Evolutionary conservation across 305 asterid genomes (phyloP).

Genomic region (Fraxinus xanthoxyloides): DNA sequence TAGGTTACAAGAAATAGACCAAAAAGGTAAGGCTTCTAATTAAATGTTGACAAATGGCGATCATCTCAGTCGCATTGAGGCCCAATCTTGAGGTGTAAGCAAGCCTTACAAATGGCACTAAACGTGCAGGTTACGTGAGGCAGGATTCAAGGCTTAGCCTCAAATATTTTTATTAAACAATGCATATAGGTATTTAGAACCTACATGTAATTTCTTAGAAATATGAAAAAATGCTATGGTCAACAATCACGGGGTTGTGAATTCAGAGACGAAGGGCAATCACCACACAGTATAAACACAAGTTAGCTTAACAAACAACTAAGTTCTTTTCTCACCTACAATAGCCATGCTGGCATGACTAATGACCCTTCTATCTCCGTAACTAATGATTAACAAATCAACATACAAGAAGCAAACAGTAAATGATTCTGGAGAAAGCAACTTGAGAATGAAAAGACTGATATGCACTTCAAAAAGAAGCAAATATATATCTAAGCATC

Average conservation of each 20-base stretch:
- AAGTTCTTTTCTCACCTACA: neutral
- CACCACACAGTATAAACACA: neutral
- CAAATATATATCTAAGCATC: neutral
- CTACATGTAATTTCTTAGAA: neutral
- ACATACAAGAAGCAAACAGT: neutral
- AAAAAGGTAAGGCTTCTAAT: neutral
- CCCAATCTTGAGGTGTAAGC: neutral
- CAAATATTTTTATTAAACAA: neutral
- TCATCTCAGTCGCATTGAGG: neutral
- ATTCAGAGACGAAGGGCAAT: neutral
- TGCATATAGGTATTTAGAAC: neutral
- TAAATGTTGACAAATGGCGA: neutral
- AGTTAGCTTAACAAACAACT: neutral
- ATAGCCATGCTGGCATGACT: neutral
- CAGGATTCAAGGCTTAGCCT: neutral
- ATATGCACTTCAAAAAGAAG: slow-evolving; percentile 1
- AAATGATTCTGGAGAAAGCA: neutral
- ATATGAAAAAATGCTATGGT: neutral
- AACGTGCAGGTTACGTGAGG: neutral
- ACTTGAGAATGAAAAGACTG: neutral
- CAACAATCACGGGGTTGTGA: neutral
- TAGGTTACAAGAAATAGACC: neutral
- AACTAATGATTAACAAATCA: neutral
- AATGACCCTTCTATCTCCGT: neutral
- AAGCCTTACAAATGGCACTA: neutral